Evolutionary conservation across 352 stramenopile genomes (phyloP).

Genomic region (Phytophthora citricola): DNA sequence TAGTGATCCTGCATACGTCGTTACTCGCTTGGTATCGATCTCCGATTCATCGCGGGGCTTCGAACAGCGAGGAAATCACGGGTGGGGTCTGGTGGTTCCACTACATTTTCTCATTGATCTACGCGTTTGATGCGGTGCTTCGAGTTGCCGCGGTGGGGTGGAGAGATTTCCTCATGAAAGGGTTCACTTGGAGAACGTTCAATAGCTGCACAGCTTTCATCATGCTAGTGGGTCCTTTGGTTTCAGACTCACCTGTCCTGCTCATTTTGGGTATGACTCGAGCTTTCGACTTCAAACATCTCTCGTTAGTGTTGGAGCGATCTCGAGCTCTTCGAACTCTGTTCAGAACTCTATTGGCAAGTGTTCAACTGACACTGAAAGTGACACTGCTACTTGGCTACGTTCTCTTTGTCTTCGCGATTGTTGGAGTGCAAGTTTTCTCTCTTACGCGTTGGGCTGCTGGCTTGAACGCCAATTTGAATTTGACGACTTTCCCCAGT

Average conservation of each 20-base stretch:
- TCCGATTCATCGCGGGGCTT: conserved; percentile 45
- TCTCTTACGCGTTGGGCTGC: conserved; percentile 81
- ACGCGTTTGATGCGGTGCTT: conserved; percentile 74
- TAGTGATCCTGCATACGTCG: conserved; percentile 76
- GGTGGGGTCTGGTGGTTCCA: conserved; percentile 75
- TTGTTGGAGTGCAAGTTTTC: conserved; percentile 84
- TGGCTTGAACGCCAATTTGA: conserved; percentile 74
- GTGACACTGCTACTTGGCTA: conserved; percentile 84
- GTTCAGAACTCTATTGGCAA: conserved; percentile 77
- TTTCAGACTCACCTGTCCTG: conserved; percentile 67
- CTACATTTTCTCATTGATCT: conserved; percentile 83
- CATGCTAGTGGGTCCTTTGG: conserved; percentile 72
- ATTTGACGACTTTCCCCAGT: conserved; percentile 79
- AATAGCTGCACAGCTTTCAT: conserved; percentile 80
- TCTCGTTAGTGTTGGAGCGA: conserved; percentile 77
- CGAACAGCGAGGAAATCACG: conserved; percentile 39
- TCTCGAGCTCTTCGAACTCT: conserved; percentile 73
- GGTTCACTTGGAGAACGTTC: conserved; percentile 80
- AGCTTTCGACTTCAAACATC: conserved; percentile 86
- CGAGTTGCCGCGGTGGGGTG: conserved; percentile 77
- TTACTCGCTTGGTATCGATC: conserved; percentile 79
- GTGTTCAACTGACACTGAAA: conserved; percentile 75
- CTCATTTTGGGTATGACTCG: conserved; percentile 81
- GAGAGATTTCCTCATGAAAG: conserved; percentile 86
- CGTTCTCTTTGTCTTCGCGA: conserved; percentile 84